These are phyloP conservation scores for Penicillium hesseltinei DNA, from an alignment of 2,329 filamentous ascomycete genomes.

Conservation along the genomic window DNA sequence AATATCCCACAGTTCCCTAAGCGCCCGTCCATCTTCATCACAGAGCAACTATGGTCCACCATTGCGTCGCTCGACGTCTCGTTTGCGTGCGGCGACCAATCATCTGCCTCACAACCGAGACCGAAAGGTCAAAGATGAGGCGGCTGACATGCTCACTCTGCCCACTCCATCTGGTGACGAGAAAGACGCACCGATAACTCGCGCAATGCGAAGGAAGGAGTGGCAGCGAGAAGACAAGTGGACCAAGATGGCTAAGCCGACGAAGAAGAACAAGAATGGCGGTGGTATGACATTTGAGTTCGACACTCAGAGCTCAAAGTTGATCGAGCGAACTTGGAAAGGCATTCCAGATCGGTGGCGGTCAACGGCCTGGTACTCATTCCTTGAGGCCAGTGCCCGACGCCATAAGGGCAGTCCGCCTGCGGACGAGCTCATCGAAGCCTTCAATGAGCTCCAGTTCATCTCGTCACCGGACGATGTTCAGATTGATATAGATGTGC, in stretches of 20 bases:
- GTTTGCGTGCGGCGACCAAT: slow-evolving; percentile 54
- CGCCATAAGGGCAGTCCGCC: slow-evolving; percentile 59
- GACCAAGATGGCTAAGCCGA: slow-evolving; percentile 62
- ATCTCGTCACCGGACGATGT: slow-evolving; percentile 82
- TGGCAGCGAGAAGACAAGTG: slow-evolving; percentile 64
- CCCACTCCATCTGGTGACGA: slow-evolving; percentile 52
- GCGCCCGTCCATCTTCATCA: slow-evolving; percentile 44
- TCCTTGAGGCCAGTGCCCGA: slow-evolving; percentile 74
- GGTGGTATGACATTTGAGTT: slow-evolving; percentile 72
- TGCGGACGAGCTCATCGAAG: slow-evolving; percentile 68
- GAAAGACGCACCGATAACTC: slow-evolving; percentile 48
- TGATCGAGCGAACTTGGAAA: slow-evolving; percentile 93
- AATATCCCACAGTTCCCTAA: slow-evolving; percentile 42
- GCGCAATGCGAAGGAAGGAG: slow-evolving; percentile 56
- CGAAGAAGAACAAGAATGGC: slow-evolving; percentile 47
- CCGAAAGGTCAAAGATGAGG: slow-evolving; percentile 57
- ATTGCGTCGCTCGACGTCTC: slow-evolving; percentile 41
- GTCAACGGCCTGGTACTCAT: slow-evolving; percentile 89
- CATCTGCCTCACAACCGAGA: slow-evolving; percentile 54
- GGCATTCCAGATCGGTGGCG: slow-evolving; percentile 97
- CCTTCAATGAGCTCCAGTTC: slow-evolving; percentile 71
- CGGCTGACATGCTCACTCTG: slow-evolving; percentile 63
- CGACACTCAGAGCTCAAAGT: slow-evolving; percentile 75
- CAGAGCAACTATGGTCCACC: slow-evolving; percentile 46
- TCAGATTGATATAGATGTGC: slow-evolving; percentile 96